phyloP scores from a whole-genome alignment of 495 filamentous ascomycete species.

The Podospora pseudocomata region DNA sequence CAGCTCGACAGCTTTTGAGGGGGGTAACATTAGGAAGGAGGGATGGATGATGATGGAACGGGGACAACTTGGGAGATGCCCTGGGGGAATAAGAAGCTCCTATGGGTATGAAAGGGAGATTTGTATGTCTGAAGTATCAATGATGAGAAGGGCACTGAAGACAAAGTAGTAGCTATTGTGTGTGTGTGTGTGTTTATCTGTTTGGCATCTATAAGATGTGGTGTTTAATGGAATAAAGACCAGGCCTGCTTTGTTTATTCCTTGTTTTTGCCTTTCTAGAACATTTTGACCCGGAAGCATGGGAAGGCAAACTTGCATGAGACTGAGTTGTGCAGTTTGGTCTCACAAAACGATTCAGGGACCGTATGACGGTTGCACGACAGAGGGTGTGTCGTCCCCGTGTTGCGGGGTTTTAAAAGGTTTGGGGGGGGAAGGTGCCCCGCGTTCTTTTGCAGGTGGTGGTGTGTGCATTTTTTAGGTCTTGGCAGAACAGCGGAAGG shows the following conservation, averaged over 20 bases:
- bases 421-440: not conserved
- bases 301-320: not conserved
- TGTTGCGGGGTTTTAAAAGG: not conserved
- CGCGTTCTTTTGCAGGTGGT: not conserved
- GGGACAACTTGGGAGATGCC: not conserved
- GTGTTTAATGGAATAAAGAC: not conserved
- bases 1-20: not conserved
- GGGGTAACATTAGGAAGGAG: not conserved
- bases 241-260: not conserved
- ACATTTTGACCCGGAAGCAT: not conserved
- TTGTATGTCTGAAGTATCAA: not conserved
- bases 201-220: not conserved
- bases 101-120: not conserved
- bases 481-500: not conserved
- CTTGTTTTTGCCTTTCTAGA: not conserved
- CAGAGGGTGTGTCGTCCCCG: no score
- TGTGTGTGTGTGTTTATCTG: not conserved
- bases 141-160: not conserved
- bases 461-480: not conserved
- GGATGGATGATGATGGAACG: not conserved
- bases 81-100: not conserved
- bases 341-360: not conserved
- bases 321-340: not conserved
- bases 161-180: not conserved
- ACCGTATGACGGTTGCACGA: not conserved